These are phyloP conservation scores for Tuber umbilicatum DNA, from an alignment of 495 filamentous ascomycete species.

Conservation along the genomic window DNA sequence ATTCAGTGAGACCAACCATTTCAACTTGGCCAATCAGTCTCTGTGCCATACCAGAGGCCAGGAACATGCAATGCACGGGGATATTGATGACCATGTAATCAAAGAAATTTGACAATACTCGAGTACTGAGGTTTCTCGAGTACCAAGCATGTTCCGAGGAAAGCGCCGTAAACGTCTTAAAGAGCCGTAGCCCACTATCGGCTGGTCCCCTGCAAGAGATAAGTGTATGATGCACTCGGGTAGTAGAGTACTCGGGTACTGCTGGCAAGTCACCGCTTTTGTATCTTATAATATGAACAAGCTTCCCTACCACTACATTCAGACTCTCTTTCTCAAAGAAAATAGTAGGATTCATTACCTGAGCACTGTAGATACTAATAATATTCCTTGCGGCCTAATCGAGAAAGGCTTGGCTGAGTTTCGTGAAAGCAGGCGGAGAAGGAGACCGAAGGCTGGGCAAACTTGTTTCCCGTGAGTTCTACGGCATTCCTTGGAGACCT, in stretches of 20 bases:
- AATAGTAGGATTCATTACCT: neutral
- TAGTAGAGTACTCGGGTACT: neutral
- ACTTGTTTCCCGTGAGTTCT: neutral
- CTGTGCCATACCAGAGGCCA: conserved; percentile 7
- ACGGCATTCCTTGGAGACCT: neutral
- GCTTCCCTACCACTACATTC: no score
- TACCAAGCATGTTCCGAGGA: neutral
- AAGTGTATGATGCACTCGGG: neutral
- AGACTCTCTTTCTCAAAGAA: neutral
- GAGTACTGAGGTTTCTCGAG: neutral
- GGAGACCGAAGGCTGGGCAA: neutral
- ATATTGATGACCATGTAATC: conserved; percentile 16
- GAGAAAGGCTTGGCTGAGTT: neutral
- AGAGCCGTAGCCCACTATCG: neutral
- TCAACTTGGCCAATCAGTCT: conserved; percentile 15
- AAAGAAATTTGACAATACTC: neutral
- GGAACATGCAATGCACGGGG: conserved; percentile 30
- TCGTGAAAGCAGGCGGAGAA: neutral
- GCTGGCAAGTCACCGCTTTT: no score
- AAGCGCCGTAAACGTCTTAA: neutral
- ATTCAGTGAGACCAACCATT: conserved; percentile 36
- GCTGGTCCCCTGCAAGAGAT: neutral
- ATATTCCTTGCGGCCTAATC: neutral
- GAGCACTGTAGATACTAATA: no score
- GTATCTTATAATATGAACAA: no score